Base-by-base conservation (phyloP, 2,329 filamentous ascomycete genomes). In the Diaporthe sp. region DNA sequence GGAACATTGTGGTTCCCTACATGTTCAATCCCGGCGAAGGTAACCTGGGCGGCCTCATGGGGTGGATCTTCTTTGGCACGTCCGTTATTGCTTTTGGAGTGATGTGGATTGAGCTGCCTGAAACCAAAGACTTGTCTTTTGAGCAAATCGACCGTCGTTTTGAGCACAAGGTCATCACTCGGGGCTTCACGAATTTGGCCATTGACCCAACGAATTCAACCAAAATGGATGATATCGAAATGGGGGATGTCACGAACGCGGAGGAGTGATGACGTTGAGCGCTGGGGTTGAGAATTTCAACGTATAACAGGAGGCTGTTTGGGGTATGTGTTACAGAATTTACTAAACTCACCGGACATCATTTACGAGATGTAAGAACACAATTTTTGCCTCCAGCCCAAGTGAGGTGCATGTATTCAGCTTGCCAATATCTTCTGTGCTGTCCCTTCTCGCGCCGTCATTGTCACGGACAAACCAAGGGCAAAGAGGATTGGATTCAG, bases 1-100 rank as follows among this genome's bases (percentile, higher is more conserved):
- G 72, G 72, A 74, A 74, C 28, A 42, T 74, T 25, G 72, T 68
- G 3, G 72, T 74, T 22, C 72, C 72, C 3, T 74, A 74, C 34
- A 69, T 74, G 44, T 74, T 68, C 25, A 74, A 74, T 19, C 46
- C 59, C 5, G 17, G 12, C 49, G 39, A 67, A 5, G 72, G 72
- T 12, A 59, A 74, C 17, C 57, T 69, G 9, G 72, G 59, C 1
- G 72, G 72, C 28, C 31, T 53, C 13, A 74, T 55, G 31, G 72
- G 72, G 17, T 74, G 61, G 61, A 51, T 74, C 19, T 71, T 74
- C 25, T 65, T 71, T n/a, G 65, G 51, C 2, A 74, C 72, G 17
- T 69, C 57, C 34, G 39, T 71, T 6, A 19, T 71, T 39, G 31
- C 62, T 46, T 51, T 74, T 25, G 73, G 46, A 4, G 42, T 74